These are phyloP conservation scores for Ulota crispa DNA, from an alignment of 225 moss, liverwort and hornwort genomes.

Conservation along the genomic window DNA sequence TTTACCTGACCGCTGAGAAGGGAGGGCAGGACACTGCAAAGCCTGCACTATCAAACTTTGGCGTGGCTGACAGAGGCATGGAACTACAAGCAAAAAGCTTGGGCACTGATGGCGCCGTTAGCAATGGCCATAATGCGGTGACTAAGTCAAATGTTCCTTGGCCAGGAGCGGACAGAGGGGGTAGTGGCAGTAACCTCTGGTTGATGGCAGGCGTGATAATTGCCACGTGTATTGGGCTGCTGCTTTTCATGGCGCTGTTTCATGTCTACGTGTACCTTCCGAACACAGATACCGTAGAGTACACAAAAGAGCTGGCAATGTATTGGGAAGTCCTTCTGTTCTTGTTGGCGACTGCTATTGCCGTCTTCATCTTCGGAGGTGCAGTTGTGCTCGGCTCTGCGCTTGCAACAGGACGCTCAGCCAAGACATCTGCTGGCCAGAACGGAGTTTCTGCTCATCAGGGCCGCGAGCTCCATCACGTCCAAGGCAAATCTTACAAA, in stretches of 20 bases:
- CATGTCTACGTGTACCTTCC: conserved; percentile 39
- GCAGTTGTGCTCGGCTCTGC: conserved; percentile 18
- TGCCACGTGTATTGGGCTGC: conserved; percentile 29
- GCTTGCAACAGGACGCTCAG: conserved; percentile 1
- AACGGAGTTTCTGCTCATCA: background rate
- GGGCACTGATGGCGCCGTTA: background rate
- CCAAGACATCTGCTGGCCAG: background rate
- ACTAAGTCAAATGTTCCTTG: background rate
- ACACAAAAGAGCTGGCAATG: background rate
- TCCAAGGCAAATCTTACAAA: background rate
- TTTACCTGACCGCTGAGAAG: conserved; percentile 34
- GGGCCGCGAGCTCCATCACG: background rate
- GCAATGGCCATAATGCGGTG: background rate
- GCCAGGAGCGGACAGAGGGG: conserved; percentile 3
- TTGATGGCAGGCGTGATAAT: conserved; percentile 31
- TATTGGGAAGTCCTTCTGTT: conserved; percentile 35
- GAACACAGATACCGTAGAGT: background rate
- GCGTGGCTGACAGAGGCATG: conserved; percentile 7
- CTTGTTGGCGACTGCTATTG: conserved; percentile 32
- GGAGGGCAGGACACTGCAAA: background rate
- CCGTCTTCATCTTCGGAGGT: conserved; percentile 50
- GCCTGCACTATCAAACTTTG: background rate
- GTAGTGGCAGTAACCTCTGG: conserved; percentile 28
- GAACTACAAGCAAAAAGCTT: conserved; percentile 6
- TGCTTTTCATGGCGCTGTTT: conserved; percentile 40